These are phyloP conservation scores for Globisporangium polare DNA, from an alignment of 352 stramenopile genomes.

Conservation along the genomic window DNA sequence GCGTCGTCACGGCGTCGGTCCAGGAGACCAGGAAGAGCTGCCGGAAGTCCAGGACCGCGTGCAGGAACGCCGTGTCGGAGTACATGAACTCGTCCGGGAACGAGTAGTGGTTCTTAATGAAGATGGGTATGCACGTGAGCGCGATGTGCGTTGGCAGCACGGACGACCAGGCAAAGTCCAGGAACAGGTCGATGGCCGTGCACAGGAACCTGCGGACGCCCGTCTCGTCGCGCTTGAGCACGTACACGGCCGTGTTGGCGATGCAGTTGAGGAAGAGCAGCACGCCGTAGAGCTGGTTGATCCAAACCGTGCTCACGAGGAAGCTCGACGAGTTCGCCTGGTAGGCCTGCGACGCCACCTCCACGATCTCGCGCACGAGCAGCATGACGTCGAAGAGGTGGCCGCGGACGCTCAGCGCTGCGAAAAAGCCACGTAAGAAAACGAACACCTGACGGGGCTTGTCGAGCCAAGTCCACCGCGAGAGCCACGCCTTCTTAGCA, in stretches of 20 bases:
- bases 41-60: constrained; percentile 21
- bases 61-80: constrained; percentile 19
- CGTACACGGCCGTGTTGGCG: constrained; percentile 21
- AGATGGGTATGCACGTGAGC: constrained; percentile 20
- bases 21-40: constrained; percentile 29
- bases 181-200: constrained; percentile 19
- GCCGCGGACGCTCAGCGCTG: constrained; percentile 19
- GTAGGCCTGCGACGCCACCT: constrained; percentile 25
- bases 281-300: constrained; percentile 27
- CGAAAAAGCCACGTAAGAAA: background rate
- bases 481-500: background rate
- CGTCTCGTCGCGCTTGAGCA: constrained; percentile 18
- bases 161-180: constrained; percentile 29
- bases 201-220: constrained; percentile 23
- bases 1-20: constrained; percentile 20
- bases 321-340: constrained; percentile 23
- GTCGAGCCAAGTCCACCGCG: background rate
- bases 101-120: constrained; percentile 17
- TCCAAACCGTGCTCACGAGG: constrained; percentile 26
- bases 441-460: background rate
- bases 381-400: constrained; percentile 22
- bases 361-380: constrained; percentile 21
- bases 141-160: constrained; percentile 28
- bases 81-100: constrained; percentile 13
- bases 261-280: constrained; percentile 26